A percentile compares a stretch with the other conserved stretches of the same genome.
These are phyloP conservation scores for Salix suchowensis DNA, from an alignment of 345 rosid genomes.

Conservation along the genomic window DNA sequence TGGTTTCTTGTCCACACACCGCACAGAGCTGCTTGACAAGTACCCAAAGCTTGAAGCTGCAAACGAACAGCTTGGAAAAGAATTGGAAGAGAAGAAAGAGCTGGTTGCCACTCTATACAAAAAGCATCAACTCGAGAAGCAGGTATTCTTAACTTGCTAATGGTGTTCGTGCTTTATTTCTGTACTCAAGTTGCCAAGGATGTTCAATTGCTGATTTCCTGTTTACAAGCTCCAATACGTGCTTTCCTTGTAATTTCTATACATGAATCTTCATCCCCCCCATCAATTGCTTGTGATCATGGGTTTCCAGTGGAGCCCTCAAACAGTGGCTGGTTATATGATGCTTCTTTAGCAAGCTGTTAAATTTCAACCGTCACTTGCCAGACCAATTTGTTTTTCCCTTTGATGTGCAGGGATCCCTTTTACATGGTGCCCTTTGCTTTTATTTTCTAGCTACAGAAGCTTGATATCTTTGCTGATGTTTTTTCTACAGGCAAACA, in stretches of 20 bases:
- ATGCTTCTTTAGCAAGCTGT: neutral
- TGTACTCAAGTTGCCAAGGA: neutral
- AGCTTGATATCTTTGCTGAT: neutral
- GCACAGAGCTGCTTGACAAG: conserved; percentile 76
- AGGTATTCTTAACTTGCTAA: conserved; percentile 42
- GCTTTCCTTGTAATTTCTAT: neutral
- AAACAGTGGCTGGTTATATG: neutral
- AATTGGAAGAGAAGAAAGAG: conserved; percentile 76
- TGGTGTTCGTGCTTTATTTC: neutral
- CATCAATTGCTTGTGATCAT: neutral
- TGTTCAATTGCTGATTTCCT: neutral
- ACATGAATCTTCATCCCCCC: neutral
- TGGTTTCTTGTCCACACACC: conserved; percentile 64
- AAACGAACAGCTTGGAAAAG: conserved; percentile 71
- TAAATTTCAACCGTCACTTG: neutral
- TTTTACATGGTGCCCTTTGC: neutral
- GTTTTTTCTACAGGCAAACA: conserved; percentile 57
- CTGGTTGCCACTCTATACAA: conserved; percentile 66
- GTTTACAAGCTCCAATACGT: neutral
- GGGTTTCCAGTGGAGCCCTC: neutral
- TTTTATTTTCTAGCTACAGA: neutral
- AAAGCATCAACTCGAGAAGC: conserved; percentile 92
- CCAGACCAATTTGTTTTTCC: neutral
- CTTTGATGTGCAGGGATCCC: neutral
- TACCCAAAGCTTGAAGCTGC: conserved; percentile 55